Base-by-base conservation (phyloP, 306 rosid species). In the Cucurbita moschata region DNA sequence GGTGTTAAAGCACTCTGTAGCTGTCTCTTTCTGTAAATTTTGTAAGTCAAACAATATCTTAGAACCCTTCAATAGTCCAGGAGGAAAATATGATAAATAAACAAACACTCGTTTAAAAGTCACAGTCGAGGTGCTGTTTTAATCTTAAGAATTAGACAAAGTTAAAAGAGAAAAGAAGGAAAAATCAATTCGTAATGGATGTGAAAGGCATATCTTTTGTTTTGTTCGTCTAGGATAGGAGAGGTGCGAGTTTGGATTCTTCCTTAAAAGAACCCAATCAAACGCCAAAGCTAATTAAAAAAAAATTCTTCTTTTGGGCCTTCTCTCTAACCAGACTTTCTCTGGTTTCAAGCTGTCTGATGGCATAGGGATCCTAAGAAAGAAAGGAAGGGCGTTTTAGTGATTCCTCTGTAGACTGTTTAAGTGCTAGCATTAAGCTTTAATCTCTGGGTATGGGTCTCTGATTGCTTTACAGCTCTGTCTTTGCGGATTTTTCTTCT, bases 291-390 rank as follows among this genome's bases (percentile, higher is more conserved):
- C 55, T 23, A 46, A 44, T 68, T 66, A 18, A 21, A 16, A 26
- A 14, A 62, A 10, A 67, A 23, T 44, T 13, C 19, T 12, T 68
- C 40, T 46, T 47, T 68, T 68, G 6, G 19, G 4, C 37, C 55
- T 26, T 46, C 56, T 16, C 71, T 64, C 71, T 39, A 64, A 64
- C 47, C 23, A 40, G 15, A 42, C 71, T 64, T 64, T 64, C 71
- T 64, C 71, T 42, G 71, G 40, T 40, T 64, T 39, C 51, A 42
- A 64, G 18, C 71, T 64, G 51, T 64, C 71, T 64, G 51, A 18
- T 64, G 18, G 42, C 51, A 64, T 64, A 23, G 72, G 72, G 72
- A 67, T 67, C 72, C 71, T 46, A 68, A 68, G 73, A 21, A 68
- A 68, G 42, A 68, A 68, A 68, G 71, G 35, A 30, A 68, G 73